Conservation (phyloP, 2,329 filamentous ascomycete species). For the Fusarium fujikuroi region DNA sequence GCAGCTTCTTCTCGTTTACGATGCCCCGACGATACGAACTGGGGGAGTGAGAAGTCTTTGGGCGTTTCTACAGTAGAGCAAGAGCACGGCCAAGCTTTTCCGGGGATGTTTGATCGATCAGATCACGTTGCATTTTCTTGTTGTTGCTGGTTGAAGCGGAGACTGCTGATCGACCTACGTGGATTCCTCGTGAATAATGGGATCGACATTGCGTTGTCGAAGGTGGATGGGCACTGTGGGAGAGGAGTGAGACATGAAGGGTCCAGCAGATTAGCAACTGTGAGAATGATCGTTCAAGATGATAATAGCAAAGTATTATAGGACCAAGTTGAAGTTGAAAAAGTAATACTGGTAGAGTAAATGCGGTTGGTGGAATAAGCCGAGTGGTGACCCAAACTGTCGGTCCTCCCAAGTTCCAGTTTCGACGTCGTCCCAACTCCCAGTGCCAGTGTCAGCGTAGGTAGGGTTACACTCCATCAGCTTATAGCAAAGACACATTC, state of each 20-base stretch:
- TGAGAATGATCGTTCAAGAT: background rate
- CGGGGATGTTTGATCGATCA: slow-evolving; percentile 35
- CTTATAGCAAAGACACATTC: background rate
- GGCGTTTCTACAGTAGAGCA: slow-evolving; percentile 25
- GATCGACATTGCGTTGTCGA: slow-evolving; percentile 24
- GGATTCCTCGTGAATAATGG: slow-evolving; percentile 17
- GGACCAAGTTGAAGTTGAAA: background rate
- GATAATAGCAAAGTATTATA: background rate
- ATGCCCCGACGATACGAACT: slow-evolving; percentile 12
- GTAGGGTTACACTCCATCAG: slow-evolving; percentile 15
- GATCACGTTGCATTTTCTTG: slow-evolving; percentile 35
- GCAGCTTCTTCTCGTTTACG: background rate
- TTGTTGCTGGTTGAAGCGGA: slow-evolving; percentile 21
- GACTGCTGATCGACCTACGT: slow-evolving; percentile 18
- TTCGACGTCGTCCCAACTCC: slow-evolving; percentile 5
- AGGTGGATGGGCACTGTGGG: slow-evolving; percentile 1
- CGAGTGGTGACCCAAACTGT: slow-evolving; percentile 15
- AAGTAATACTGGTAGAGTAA: background rate
- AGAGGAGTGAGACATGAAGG: slow-evolving; percentile 18
- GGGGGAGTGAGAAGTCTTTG: slow-evolving; percentile 2
- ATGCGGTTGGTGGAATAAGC: slow-evolving; percentile 5
- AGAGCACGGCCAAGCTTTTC: slow-evolving; percentile 32
- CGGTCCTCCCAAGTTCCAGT: slow-evolving; percentile 14
- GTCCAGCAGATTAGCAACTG: background rate
- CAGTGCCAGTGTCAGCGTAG: background rate